Base-by-base conservation (phyloP, 2,329 filamentous ascomycete genomes). In the Ilyonectria destructans region DNA sequence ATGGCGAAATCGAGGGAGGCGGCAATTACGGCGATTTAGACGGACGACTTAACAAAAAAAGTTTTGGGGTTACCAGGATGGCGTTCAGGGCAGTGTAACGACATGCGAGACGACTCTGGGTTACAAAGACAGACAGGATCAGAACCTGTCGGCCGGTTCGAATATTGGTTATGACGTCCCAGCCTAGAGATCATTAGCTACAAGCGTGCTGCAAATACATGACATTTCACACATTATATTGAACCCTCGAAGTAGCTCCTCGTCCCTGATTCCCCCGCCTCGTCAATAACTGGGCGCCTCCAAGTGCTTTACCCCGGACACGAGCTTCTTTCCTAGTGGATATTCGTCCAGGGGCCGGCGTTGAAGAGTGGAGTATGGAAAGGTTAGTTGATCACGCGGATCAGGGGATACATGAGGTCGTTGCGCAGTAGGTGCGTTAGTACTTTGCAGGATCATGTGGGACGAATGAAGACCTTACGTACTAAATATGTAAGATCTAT, bases 231-330 rank as follows among this genome's bases (percentile, higher is more conserved):
- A 21, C 46, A 19, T 31, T 40, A 26, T 54, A 26, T 26, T 26
- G 26, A 6, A 40, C 37, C 58, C n/a, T 56, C 6, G 48, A 60
- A 60, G 6, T 15, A 19, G 45, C n/a, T 40, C 6, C 13, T 7
- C 35, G n/a, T 26, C 17, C 10, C 17, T 58, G 35, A 15, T 17
- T 35, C 37, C 7, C 37, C 35, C 19, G 10, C 7, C 21, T n/a
- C 12, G 10, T 21, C 26, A 15, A 61, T 43, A 33, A 9, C 21
- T 6, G 2, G 35, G 43, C 26, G 37, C 33, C 45, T 55, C 13
- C 19, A 40, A 43, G 15, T 60, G 31, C 29, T 40, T 52, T 65
- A 67, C 69, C 71, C 67, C 71, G 17, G 62, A 65, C 58, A 54
- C 17, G 43, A 48, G 51, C 54, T 43, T 31, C 26, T 51, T 5